These are phyloP conservation scores for Candida krabiensis DNA, from an alignment of 805 yeast genomes.

Conservation along the genomic window DNA sequence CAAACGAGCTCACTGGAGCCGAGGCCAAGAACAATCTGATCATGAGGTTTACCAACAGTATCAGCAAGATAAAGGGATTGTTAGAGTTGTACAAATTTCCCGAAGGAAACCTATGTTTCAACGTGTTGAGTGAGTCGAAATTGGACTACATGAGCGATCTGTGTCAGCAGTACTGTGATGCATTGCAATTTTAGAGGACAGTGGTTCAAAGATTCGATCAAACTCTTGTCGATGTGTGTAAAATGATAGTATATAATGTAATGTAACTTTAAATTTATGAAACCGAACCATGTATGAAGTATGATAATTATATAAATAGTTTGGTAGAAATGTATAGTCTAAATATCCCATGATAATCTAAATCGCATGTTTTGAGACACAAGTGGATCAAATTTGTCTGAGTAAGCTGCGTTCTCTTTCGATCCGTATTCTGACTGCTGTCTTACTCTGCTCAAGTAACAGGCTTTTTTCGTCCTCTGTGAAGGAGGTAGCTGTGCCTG, in stretches of 20 bases:
- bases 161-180: slow-evolving; percentile 41
- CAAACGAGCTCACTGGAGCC: slow-evolving; percentile 12
- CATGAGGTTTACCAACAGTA: slow-evolving; percentile 33
- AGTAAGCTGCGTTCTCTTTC: slow-evolving; percentile 31
- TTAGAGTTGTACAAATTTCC: slow-evolving; percentile 36
- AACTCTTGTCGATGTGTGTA: no score
- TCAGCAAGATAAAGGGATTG: slow-evolving; percentile 33
- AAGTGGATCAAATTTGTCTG: slow-evolving; percentile 6
- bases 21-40: slow-evolving; percentile 27
- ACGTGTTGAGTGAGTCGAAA: slow-evolving; percentile 37
- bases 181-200: slow-evolving; percentile 38
- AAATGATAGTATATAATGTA: not conserved
- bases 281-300: no score
- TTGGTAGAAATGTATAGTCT: slow-evolving; percentile 1
- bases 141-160: slow-evolving; percentile 37
- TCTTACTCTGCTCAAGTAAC: slow-evolving; percentile 32
- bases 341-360: no score
- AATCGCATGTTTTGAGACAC: no score
- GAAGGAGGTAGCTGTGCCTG: slow-evolving; percentile 13
- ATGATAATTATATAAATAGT: not conserved
- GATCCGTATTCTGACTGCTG: slow-evolving; percentile 35
- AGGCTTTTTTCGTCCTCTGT: slow-evolving; percentile 26
- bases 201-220: no score
- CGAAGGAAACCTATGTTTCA: slow-evolving; percentile 36
- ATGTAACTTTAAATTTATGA: not conserved